phyloP scores from a whole-genome alignment of 805 yeast genomes.

The Zygosaccharomyces bailii region DNA sequence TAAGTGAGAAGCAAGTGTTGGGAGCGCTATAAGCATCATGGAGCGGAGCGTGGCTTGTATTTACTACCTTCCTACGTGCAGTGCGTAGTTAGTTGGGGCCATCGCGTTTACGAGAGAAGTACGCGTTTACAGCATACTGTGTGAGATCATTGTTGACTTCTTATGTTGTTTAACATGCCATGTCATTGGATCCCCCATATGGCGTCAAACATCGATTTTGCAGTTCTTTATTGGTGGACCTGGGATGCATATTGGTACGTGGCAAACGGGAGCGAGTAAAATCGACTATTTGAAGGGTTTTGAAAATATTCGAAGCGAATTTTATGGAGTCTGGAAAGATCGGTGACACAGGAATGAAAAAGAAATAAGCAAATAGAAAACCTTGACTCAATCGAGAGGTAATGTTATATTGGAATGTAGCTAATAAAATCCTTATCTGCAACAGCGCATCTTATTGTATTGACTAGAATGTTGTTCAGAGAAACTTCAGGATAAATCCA shows the following conservation, averaged over 20 bases:
- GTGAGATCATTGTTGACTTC: neutral
- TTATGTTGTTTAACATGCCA: neutral
- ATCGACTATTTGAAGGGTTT: neutral
- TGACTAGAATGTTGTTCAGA: neutral
- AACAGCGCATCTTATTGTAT: neutral
- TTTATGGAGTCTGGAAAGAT: neutral
- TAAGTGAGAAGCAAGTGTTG: neutral
- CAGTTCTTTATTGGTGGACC: neutral
- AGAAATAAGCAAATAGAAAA: neutral
- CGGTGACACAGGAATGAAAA: neutral
- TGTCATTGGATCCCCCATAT: neutral
- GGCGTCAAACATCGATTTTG: neutral
- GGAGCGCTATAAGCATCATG: neutral
- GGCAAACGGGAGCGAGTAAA: neutral
- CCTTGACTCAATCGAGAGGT: neutral
- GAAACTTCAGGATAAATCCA: neutral
- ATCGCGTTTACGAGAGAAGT: too few species aligned
- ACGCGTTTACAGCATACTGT: neutral
- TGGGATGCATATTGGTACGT: neutral
- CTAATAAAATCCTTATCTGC: neutral
- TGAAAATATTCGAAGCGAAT: neutral
- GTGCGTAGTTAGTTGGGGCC: neutral
- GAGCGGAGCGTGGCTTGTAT: neutral
- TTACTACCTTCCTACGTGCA: neutral
- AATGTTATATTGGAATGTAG: neutral